Evolutionary conservation across 371 early-diverging fungal genomes (phyloP), one percentile per base, ranked within the genome.

Genomic region (Chytridium lagenaria): DNA sequence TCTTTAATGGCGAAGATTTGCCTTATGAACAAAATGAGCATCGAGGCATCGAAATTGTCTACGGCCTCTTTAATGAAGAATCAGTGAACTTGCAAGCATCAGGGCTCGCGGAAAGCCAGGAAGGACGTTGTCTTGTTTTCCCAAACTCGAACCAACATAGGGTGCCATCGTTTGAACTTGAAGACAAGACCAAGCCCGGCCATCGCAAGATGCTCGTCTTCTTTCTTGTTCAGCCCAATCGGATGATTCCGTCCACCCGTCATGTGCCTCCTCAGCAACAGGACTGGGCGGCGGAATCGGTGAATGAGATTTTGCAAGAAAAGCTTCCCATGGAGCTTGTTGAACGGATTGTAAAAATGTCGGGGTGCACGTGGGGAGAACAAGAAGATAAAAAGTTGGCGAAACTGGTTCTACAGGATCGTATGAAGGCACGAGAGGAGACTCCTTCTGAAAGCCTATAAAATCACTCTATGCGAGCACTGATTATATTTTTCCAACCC

Each of bases 81-180:
- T 0, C 49, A 0, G 7, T 23, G 36, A n/a, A n/a, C n/a, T 52
- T 22, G 2, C 77, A 80, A 40, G 16, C 55, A 50, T 10, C 5
- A 77, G 22, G 79, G 75, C 12, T n/a, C 50, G 51, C 57, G 69
- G 34, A 5, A 36, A 31, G 12, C 34, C 22, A 65, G 52, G 49
- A 78, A 61, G 86, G 86, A 16, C 86, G 87, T 16, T 80, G 82
- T 71, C 69, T 91, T 38, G 83, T 77, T 22, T 91, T 89, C 69
- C 92, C 91, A 19, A 91, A 91, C 81, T 75, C 77, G 30, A 87
- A 82, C 71, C 92, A 90, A 73, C 91, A 90, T 76, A 74, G 80
- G 34, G 82, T 89, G 23, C 76, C 74, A 23, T 68, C 79, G 2
- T 83, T 85, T 51, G 51, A 65, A 55, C 70, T 83, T 50, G 74